phyloP scores from a whole-genome alignment of 2,329 filamentous ascomycete genomes.

The Ascochyta rabiei region DNA sequence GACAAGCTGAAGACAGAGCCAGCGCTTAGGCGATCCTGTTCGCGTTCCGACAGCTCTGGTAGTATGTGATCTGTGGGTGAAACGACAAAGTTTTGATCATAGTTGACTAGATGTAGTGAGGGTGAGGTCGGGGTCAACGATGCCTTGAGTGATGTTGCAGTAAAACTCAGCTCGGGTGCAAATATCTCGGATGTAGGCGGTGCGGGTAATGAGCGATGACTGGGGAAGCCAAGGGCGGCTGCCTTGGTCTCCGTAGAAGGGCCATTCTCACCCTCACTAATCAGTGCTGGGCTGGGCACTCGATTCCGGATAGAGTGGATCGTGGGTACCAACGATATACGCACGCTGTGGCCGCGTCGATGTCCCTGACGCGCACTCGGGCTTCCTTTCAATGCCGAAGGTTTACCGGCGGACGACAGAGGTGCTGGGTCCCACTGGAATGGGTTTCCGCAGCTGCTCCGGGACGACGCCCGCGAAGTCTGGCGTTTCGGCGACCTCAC shows the following conservation, averaged over 20 bases:
- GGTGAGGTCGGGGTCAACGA: slow-evolving; percentile 51
- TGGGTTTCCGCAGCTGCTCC: slow-evolving; percentile 54
- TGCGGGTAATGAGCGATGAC: slow-evolving; percentile 25
- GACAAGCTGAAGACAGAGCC: slow-evolving; percentile 46
- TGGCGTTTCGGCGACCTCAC: slow-evolving; percentile 45
- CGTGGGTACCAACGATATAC: slow-evolving; percentile 52
- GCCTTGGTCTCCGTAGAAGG: background rate
- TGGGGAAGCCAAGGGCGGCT: slow-evolving; percentile 22
- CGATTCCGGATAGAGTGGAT: slow-evolving; percentile 48
- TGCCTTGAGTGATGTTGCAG: slow-evolving; percentile 42
- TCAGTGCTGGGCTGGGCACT: slow-evolving; percentile 39
- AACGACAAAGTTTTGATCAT: slow-evolving; percentile 31
- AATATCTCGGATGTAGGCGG: slow-evolving; percentile 42
- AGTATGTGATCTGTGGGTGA: slow-evolving; percentile 21
- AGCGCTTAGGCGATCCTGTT: slow-evolving; percentile 32
- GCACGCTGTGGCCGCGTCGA: slow-evolving; percentile 53
- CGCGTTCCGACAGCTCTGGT: slow-evolving; percentile 14
- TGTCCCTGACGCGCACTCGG: slow-evolving; percentile 53
- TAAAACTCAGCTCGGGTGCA: slow-evolving; percentile 44
- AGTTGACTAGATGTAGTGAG: slow-evolving; percentile 45
- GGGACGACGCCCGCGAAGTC: slow-evolving; percentile 48
- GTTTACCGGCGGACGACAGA: slow-evolving; percentile 42
- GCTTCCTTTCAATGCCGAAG: slow-evolving; percentile 53
- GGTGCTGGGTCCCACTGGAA: slow-evolving; percentile 53
- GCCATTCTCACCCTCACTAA: background rate